phyloP scores from a whole-genome alignment of 805 yeast genomes.

The Candida michaelii region DNA sequence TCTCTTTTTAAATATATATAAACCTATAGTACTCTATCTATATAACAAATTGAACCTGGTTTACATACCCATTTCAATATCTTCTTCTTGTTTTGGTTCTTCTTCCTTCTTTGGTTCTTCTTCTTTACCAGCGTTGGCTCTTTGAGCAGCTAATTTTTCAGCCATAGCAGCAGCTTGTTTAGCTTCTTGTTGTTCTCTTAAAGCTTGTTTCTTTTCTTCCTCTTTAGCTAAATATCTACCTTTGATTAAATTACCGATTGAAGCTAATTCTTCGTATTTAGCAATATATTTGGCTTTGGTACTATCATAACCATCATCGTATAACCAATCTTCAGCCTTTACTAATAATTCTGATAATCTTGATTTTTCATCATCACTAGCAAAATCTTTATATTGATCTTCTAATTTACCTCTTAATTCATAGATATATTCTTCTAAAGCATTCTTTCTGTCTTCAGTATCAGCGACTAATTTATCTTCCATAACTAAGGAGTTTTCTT shows the following conservation, averaged over 20 bases:
- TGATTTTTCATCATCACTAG: constrained; percentile 86
- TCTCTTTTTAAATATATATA: too few species aligned
- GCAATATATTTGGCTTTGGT: constrained; percentile 97
- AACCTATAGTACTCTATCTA: constrained; percentile 3
- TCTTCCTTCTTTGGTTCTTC: constrained; percentile 22
- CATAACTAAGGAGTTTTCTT: constrained; percentile 79
- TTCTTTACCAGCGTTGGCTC: constrained; percentile 47
- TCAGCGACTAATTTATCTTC: constrained; percentile 97
- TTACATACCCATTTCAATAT: constrained; percentile 34
- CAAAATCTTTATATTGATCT: constrained; percentile 84
- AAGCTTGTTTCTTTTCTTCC: constrained; percentile 91
- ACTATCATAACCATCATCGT: constrained; percentile 95
- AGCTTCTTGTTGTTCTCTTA: constrained; percentile 84
- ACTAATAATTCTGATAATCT: constrained; percentile 69
- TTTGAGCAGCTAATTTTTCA: constrained; percentile 77
- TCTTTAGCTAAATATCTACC: constrained; percentile 93
- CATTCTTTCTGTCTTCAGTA: constrained; percentile 98
- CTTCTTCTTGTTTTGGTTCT: constrained; percentile 23
- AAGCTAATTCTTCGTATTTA: constrained; percentile 94
- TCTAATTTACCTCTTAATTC: constrained; percentile 96
- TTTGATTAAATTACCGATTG: constrained; percentile 90
- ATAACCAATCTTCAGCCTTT: constrained; percentile 97
- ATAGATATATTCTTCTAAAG: constrained; percentile 97
- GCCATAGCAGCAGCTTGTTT: constrained; percentile 79
- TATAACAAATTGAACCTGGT: constrained; percentile 17